These are phyloP conservation scores for Magnusiomyces paraingens DNA, from an alignment of 1,139 yeast genomes.

Conservation along the genomic window DNA sequence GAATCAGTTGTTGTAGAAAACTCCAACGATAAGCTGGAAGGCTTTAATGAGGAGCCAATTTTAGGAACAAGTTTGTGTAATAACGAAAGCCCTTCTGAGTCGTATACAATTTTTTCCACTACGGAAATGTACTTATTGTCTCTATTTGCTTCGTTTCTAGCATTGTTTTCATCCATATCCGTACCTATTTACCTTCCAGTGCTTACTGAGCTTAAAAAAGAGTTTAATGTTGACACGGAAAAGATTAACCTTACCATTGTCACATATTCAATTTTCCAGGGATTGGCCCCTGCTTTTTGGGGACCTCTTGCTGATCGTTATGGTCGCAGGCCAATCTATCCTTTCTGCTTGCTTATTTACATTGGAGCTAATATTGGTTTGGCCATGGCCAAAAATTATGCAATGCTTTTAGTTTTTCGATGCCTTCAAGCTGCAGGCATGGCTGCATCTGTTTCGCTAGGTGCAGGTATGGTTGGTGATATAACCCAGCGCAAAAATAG, in stretches of 20 bases:
- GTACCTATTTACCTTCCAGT: constrained; percentile 73
- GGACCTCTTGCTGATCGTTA: constrained; percentile 57
- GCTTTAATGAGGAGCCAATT: too few species aligned
- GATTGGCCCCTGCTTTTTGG: constrained; percentile 57
- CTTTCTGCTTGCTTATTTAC: constrained; percentile 48
- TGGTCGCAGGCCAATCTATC: constrained; percentile 63
- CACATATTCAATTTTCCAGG: constrained; percentile 64
- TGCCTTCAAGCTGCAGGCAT: constrained; percentile 66
- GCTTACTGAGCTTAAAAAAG: constrained; percentile 44
- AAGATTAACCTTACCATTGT: constrained; percentile 62
- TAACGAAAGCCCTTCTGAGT: constrained; percentile 5
- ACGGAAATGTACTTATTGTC: constrained; percentile 37
- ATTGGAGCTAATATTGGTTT: constrained; percentile 55
- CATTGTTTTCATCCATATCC: constrained; percentile 59
- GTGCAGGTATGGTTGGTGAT: constrained; percentile 64
- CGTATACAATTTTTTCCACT: constrained; percentile 33
- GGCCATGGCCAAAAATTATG: constrained; percentile 48
- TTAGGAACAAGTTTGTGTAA: too few species aligned
- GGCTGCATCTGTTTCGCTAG: constrained; percentile 62
- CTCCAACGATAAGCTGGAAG: too few species aligned
- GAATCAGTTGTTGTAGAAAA: too few species aligned
- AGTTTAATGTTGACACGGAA: constrained; percentile 50
- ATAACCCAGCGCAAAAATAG: constrained; percentile 53
- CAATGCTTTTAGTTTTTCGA: constrained; percentile 51
- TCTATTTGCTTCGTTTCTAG: constrained; percentile 40